Base-by-base conservation (phyloP, 2,329 filamentous ascomycete genomes). In the Fusarium brevicatenulatum region DNA sequence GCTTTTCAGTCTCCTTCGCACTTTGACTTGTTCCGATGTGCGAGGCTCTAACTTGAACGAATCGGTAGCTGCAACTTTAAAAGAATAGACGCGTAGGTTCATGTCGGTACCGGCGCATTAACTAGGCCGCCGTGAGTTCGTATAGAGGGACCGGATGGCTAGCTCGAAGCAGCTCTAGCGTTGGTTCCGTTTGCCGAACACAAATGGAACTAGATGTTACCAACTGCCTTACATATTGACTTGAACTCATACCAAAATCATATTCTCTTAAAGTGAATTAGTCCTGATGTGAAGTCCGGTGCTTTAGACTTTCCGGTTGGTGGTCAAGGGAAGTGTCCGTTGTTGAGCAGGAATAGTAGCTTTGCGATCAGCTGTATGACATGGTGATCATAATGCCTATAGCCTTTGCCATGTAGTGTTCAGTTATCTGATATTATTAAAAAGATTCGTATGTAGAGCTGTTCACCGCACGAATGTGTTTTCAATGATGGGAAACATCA, bases 191-290 rank as follows among this genome's bases (percentile, higher is more conserved):
- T 23, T 18, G 4, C 1, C 21, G 21, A 34, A 50, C 10, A 23
- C 5, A 5, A 9, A 5, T 19, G 47, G 16, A 34, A 10, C 46
- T 34, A 50, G 16, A 8, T 23, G 16, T 23, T n/a, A 23, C 30
- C 12, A 7, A 5, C 1, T 0, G 30, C 2, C 30, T 11, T 12
- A 34, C 30, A 10, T 8, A 4, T 4, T 15, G 16, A 10, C 8
- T 23, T 19, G 4, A 34, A 50, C 47, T 7, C 21, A 23, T 18
- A 34, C 8, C 21, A 11, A 50, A 49, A 21, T 12, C 7, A 50
- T 3, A 34, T 23, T 23, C 11, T 32, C 4, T 8, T 4, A 19
- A 4, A 7, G 28, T 23, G 9, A 11, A 2, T 34, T 34, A 50
- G 28, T 32, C 28, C 10, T 9, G 21, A 23, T 34, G 28, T 19